A percentile compares a stretch with the other conserved stretches of the same genome.
Conservation (phyloP, 2,329 filamentous ascomycete genomes). For the Pseudocercospora musae region DNA sequence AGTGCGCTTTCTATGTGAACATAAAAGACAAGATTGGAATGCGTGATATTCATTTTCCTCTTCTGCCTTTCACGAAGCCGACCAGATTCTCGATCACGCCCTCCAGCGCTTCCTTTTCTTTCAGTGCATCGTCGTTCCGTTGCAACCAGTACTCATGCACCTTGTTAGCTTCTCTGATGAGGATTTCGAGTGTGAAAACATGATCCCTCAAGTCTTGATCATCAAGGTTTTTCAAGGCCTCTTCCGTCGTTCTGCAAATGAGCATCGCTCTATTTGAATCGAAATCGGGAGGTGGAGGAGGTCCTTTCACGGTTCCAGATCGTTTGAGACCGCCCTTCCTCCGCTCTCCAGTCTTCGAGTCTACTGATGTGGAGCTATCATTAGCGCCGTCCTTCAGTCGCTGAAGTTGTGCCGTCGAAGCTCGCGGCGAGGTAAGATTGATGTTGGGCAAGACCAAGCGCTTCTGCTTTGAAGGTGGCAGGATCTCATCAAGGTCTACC, state of each 20-base stretch:
- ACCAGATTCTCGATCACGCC: constrained; percentile 96
- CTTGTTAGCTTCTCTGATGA: constrained; percentile 69
- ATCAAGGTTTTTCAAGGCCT: constrained; percentile 75
- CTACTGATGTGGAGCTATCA: constrained; percentile 32
- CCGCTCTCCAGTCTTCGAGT: constrained; percentile 29
- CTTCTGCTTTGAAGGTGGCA: constrained; percentile 96
- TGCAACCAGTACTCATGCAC: constrained; percentile 87
- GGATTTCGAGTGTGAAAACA: constrained; percentile 63
- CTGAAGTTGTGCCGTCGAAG: constrained; percentile 34
- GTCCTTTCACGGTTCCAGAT: constrained; percentile 51
- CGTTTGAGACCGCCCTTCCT: constrained; percentile 23
- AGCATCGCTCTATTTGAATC: constrained; percentile 76
- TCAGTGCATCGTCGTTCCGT: constrained; percentile 78
- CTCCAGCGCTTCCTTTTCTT: constrained; percentile 90
- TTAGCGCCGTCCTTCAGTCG: constrained; percentile 38
- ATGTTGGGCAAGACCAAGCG: constrained; percentile 91
- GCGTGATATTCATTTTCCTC: constrained; percentile 7
- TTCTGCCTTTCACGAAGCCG: constrained; percentile 65
- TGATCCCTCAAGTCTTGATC: constrained; percentile 72
- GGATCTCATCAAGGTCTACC: constrained; percentile 93
- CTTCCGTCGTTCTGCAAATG: constrained; percentile 78
- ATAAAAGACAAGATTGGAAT: background rate
- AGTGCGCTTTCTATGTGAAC: background rate
- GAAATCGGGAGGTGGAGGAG: constrained; percentile 68
- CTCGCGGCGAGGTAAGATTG: constrained; percentile 37